Base-by-base conservation (phyloP, 495 filamentous ascomycete species). In the Astrothelium macrocarpum region DNA sequence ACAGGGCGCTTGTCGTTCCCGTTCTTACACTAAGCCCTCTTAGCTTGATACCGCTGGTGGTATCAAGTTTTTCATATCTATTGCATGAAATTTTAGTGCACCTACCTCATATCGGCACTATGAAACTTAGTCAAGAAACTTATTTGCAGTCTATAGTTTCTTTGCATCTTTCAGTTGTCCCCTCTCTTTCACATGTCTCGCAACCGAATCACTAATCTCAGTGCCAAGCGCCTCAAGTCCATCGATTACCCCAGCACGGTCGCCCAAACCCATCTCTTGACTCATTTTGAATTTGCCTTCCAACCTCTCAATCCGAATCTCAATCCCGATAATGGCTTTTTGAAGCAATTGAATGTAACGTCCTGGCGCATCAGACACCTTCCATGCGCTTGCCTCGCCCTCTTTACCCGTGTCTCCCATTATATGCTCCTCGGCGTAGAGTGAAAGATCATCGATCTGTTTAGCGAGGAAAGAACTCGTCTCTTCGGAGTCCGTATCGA, bases 271-370 rank as follows among this genome's bases (percentile, higher is more conserved):
- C 75, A 81, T 71, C 68, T 84, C 81, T 71, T 83, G 79, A 62
- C 80, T 83, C 80, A 84, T 81, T 73, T 84, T 84, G 59, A 76
- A 82, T 69, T 84, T 84, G 26, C 82, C 82, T 45, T 76, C 76
- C 56, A 85, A 64, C 1, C 74, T 64, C n/a, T 75, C 70, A 63
- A 85, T 76, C 12, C 67, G 62, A 39, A 85, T 77, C 70, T 83
- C 77, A 46, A 85, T 76, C 0, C 81, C 82, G 36, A 85, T 77
- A 63, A 85, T 83, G 32, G 69, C 74, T 69, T 80, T 83, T 72
- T 78, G 78, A 71, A 84, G 62, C 7, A 84, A 58, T 0, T 76
- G 72, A 26, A 80, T 63, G 70, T 80, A 84, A 12, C 65, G 62
- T 23, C 67, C 69, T 16, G 82, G 82, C 18, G 80, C 79, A 64